Evolutionary conservation across 495 filamentous ascomycete genomes (phyloP), one percentile per base, ranked within the genome.

Genomic region (Penicillium goetzii): DNA sequence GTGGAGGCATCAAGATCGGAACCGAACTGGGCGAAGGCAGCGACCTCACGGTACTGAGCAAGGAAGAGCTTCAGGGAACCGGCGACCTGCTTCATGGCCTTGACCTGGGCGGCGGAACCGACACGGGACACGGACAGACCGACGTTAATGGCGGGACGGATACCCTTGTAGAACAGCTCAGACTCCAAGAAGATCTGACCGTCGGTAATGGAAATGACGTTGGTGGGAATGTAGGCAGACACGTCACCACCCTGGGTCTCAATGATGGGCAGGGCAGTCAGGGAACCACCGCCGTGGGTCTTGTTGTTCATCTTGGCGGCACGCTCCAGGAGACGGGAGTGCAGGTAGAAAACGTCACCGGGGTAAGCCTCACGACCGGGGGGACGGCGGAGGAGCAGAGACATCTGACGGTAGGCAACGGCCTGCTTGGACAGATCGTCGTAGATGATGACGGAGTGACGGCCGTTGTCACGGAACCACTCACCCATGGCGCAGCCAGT

Each of bases 231-330:
- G 83, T 98, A 99, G 70, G 95, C 95, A 73, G 96, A 98, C 80
- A 99, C 95, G 83, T 99, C 95, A 91, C 95, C 95, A 90, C 95
- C 95, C 86, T 98, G 96, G 80, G 95, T 99, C 86, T 99, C 95
- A 78, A 99, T 99, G 83, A 99, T 83, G 78, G 95, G 95, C 54
- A 99, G 90, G 67, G 96, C 96, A 80, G 95, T 99, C 75, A 99
- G 85, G 70, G 95, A 98, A 74, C 95, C 95, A 81, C 90, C 91
- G 76, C 96, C 96, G 80, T 89, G 91, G 82, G 92, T 97, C 80
- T 94, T 88, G 87, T 86, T 96, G 87, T 86, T 96, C 89, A 99
- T 93, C 92, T 99, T 99, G 82, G 95, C 95, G 69, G 96, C 91
- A 89, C 95, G 95, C 86, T 99, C 95, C 61, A 99, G 87, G 65